Base-by-base conservation (phyloP, 169 alveolate species). In the Cryptosporidium sp. region DNA sequence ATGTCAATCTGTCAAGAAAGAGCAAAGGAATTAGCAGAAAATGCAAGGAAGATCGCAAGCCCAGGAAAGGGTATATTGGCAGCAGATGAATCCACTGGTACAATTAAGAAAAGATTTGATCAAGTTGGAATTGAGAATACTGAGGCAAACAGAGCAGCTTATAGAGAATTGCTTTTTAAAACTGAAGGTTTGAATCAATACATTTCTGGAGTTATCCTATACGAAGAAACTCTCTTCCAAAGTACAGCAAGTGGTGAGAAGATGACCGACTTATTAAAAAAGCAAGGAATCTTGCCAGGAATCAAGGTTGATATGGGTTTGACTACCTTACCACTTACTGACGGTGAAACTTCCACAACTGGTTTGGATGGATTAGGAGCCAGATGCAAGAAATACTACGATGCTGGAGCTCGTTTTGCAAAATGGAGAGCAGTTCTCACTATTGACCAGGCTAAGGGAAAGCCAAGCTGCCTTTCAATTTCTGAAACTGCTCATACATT, bases 341-440 rank as follows among this genome's bases (percentile, higher is more conserved):
- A 85, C n/a, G 87, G 92, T 29, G 97, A 95, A 85, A 94, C 95
- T 44, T 93, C 96, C 84, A 97, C 99, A 62, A 94, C 93, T 86
- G 99, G 99, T 45, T 94, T 98, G 65, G 99, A 98, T 86, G 98
- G 98, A 31, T 96, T 98, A 31, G 98, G 96, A 69, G 98, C 96
- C 70, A 93, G 99, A 92, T 97, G 99, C 97, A 87, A 93, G 75
- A 96, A 96, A 93, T 98, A 96, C 95, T 98, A 98, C 93, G 96
- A 94, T 70, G 96, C 97, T 71, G 99, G 99, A 51, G 99, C 99
- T 71, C 96, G 99, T 70, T 98, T 98, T 93, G 99, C 99, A 89
- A 98, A 98, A 94, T 98, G 99, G 99, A 96, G 99, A 92, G 98
- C 99, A 39, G 99, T 97, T 39, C 93, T 98, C 70, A 96, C 95